Percentiles rank a stretch among this genome's conserved stretches.
phyloP scores from a whole-genome alignment of 306 rosid species.

The Glycyrrhiza uralensis region DNA sequence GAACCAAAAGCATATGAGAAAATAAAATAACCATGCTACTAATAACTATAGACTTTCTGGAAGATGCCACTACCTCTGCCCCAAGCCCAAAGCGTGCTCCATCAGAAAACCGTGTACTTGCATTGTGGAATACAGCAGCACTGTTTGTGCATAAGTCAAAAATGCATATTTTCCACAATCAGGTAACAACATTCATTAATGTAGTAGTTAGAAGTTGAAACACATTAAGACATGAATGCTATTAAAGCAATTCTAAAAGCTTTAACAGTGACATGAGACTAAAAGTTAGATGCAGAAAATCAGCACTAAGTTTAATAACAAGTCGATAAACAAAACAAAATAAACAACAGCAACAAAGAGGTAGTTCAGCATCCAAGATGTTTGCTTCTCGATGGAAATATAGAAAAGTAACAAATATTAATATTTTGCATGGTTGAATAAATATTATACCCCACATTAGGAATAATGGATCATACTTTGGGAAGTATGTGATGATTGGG shows the following conservation, averaged over 20 bases:
- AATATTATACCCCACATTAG: not conserved
- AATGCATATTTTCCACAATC: not conserved
- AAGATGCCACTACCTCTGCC: conserved; percentile 58
- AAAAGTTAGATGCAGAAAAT: not conserved
- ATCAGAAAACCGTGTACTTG: conserved; percentile 70
- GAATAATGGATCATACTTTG: not conserved
- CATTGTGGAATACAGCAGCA: conserved; percentile 86
- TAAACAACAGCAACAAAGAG: too few species aligned
- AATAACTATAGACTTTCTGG: not conserved
- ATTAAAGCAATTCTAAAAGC: too few species aligned
- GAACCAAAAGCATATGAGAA: conserved; percentile 10
- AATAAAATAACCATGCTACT: not conserved
- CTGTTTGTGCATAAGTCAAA: conserved; percentile 34
- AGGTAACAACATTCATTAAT: not conserved
- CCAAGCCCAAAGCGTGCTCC: conserved; percentile 84
- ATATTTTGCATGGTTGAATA: not conserved
- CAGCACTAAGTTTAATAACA: too few species aligned
- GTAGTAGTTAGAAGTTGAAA: not conserved
- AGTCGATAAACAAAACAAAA: too few species aligned
- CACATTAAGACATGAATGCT: not conserved
- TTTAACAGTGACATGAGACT: too few species aligned
- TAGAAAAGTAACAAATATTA: not conserved
- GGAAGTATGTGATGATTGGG: not conserved
- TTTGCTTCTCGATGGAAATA: not conserved
- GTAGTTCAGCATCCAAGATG: not conserved